Evolutionary conservation across 805 yeast genomes (phyloP).

Genomic region (Kluyveromyces nonfermentans): DNA sequence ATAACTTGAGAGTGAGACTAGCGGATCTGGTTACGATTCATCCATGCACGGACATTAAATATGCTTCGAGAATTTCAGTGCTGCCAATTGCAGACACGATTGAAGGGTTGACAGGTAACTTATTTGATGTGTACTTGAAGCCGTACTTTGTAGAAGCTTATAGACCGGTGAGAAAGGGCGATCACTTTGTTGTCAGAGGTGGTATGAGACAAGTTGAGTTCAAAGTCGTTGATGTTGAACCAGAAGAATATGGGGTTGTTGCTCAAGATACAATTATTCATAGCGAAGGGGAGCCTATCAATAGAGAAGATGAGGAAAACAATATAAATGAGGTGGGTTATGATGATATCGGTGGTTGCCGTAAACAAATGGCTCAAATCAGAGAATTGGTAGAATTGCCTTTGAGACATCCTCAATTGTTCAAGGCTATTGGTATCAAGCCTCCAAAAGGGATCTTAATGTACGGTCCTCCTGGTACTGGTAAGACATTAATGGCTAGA

Average conservation of each 20-base stretch:
- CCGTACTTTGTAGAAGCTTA: slow-evolving; percentile 99
- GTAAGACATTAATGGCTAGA: slow-evolving; percentile 98
- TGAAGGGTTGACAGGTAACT: slow-evolving; percentile 93
- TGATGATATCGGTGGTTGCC: slow-evolving; percentile 98
- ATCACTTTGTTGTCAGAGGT: slow-evolving; percentile 91
- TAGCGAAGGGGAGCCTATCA: slow-evolving; percentile 98
- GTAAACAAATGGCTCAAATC: slow-evolving; percentile 99
- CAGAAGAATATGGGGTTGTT: slow-evolving; percentile 93
- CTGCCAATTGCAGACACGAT: slow-evolving; percentile 97
- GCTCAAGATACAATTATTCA: slow-evolving; percentile 98
- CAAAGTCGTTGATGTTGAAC: slow-evolving; percentile 97
- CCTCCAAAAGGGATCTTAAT: slow-evolving; percentile 97
- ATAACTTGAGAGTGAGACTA: slow-evolving; percentile 84
- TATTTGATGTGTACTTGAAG: slow-evolving; percentile 91
- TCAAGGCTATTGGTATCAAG: slow-evolving; percentile 96
- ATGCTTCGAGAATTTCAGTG: slow-evolving; percentile 89
- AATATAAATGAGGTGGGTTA: slow-evolving; percentile 95
- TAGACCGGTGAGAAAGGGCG: slow-evolving; percentile 97
- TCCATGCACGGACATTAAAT: slow-evolving; percentile 97
- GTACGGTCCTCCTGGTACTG: slow-evolving; percentile 99
- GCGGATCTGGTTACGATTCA: slow-evolving; percentile 89
- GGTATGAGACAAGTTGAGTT: slow-evolving; percentile 99
- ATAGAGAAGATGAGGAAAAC: slow-evolving; percentile 96
- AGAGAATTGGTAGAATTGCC: slow-evolving; percentile 98
- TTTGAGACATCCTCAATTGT: slow-evolving; percentile 94